phyloP scores from a whole-genome alignment of 768 basidiomycete genomes.

The Mycena vulgaris region DNA sequence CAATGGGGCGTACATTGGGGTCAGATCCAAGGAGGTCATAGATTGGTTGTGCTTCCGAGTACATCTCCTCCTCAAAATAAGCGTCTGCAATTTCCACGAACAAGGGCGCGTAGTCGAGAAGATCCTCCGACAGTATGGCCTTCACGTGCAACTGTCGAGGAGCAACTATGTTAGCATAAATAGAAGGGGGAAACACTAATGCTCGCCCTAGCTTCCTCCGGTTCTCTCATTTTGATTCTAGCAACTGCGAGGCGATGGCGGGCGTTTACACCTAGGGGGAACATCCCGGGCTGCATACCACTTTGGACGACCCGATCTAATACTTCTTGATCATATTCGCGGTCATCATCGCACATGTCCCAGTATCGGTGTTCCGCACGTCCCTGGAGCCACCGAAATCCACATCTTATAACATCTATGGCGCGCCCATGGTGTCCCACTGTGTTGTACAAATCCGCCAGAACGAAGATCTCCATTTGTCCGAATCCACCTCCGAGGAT shows the following conservation, averaged over 20 bases:
- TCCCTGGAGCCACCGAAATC: slow-evolving; percentile 93
- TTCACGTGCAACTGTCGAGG: slow-evolving; percentile 18
- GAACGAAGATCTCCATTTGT: slow-evolving; percentile 79
- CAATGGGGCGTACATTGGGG: slow-evolving; percentile 78
- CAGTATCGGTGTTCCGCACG: slow-evolving; percentile 81
- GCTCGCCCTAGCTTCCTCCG: slow-evolving; percentile 86
- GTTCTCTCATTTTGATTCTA: slow-evolving; percentile 84
- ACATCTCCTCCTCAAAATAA: slow-evolving; percentile 83
- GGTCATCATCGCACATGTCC: slow-evolving; percentile 89
- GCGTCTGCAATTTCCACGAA: slow-evolving; percentile 91
- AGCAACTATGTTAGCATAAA: not conserved
- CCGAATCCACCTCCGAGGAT: slow-evolving; percentile 70
- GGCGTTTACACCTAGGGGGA: slow-evolving; percentile 80
- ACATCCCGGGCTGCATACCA: slow-evolving; percentile 70
- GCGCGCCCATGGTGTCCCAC: slow-evolving; percentile 78
- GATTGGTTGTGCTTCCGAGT: slow-evolving; percentile 84
- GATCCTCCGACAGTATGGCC: slow-evolving; percentile 82
- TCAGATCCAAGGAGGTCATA: slow-evolving; percentile 86
- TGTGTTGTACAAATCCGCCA: slow-evolving; percentile 88
- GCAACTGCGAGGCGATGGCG: slow-evolving; percentile 88
- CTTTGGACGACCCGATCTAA: slow-evolving; percentile 51
- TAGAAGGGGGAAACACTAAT: not conserved
- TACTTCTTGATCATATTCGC: slow-evolving; percentile 81
- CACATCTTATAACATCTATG: slow-evolving; percentile 78
- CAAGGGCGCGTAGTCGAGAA: slow-evolving; percentile 81